These are phyloP conservation scores for Fragilaria crotonensis DNA, from an alignment of 108 stramenopile genomes.

Conservation along the genomic window DNA sequence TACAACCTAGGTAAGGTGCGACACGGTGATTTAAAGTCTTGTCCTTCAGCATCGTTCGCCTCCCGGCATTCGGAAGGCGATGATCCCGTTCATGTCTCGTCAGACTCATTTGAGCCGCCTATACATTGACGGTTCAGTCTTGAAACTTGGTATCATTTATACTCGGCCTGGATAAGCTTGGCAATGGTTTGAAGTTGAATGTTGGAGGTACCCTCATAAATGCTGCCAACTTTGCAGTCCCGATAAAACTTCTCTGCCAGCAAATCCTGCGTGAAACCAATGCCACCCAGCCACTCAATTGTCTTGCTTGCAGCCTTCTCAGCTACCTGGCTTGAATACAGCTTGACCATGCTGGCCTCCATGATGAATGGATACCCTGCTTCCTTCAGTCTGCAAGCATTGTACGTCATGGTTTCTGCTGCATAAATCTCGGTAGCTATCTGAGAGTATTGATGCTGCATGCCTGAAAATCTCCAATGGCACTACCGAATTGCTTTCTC, in stretches of 20 bases:
- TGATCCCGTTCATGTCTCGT: no score
- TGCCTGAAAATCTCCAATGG: conserved; percentile 90
- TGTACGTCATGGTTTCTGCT: conserved; percentile 86
- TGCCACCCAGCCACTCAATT: conserved; percentile 92
- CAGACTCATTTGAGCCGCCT: no score
- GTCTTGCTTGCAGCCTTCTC: conserved; percentile 75
- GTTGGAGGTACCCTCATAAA: conserved; percentile 86
- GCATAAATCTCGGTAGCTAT: conserved; percentile 91
- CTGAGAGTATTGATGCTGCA: conserved; percentile 96
- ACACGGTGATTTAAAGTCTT: no score
- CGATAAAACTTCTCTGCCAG: conserved; percentile 92
- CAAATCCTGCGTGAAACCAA: conserved; percentile 89
- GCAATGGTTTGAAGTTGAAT: conserved; percentile 62
- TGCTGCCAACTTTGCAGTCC: conserved; percentile 94
- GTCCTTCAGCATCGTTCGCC: no score
- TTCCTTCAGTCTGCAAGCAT: conserved; percentile 90
- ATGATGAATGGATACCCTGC: conserved; percentile 83
- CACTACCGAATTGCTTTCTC: conserved; percentile 84
- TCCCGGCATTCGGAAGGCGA: no score
- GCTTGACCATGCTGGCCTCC: conserved; percentile 94
- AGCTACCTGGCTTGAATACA: conserved; percentile 85
- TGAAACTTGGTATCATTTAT: no score
- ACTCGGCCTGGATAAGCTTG: conserved; percentile 14
- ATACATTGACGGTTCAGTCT: no score
- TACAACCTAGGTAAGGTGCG: no score